Percentiles rank a stretch among this genome's conserved stretches.
phyloP scores from a whole-genome alignment of 495 filamentous ascomycete genomes.

The Aspergillus sclerotiicarbonarius region DNA sequence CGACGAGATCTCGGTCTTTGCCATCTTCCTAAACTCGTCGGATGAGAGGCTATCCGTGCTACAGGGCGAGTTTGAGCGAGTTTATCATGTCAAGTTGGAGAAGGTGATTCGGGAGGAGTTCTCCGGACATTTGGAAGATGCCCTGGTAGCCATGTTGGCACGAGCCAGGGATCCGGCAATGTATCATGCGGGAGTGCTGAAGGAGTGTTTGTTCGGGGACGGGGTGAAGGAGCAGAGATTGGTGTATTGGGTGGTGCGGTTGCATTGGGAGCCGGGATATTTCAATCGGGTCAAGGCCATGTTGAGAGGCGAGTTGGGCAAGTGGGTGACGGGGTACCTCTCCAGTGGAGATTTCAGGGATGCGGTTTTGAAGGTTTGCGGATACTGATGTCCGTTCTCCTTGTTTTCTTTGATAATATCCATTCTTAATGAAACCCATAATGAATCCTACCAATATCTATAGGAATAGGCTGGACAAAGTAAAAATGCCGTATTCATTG shows the following conservation, averaged over 20 bases:
- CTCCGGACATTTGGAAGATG: slow-evolving; percentile 77
- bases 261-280: slow-evolving; percentile 16
- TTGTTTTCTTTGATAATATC: neutral
- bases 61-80: slow-evolving; percentile 60
- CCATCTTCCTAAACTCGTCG: slow-evolving; percentile 62
- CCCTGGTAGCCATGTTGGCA: slow-evolving; percentile 63
- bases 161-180: slow-evolving; percentile 66
- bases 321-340: neutral
- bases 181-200: slow-evolving; percentile 57
- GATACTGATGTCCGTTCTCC: neutral
- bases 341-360: slow-evolving; percentile 8
- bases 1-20: slow-evolving; percentile 68
- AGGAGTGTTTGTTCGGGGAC: slow-evolving; percentile 20
- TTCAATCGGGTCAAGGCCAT: slow-evolving; percentile 11
- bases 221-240: slow-evolving; percentile 9
- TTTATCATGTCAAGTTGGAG: slow-evolving; percentile 13
- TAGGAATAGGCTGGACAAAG: no score
- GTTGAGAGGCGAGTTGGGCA: slow-evolving; percentile 8
- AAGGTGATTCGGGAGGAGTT: slow-evolving; percentile 52
- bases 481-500: no score
- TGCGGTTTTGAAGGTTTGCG: slow-evolving; percentile 13
- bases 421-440: no score
- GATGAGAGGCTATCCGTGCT: slow-evolving; percentile 77
- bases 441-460: no score
- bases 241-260: slow-evolving; percentile 17